These are phyloP conservation scores for Pyrus bretschneideri DNA, from an alignment of 306 rosid genomes.

Conservation along the genomic window DNA sequence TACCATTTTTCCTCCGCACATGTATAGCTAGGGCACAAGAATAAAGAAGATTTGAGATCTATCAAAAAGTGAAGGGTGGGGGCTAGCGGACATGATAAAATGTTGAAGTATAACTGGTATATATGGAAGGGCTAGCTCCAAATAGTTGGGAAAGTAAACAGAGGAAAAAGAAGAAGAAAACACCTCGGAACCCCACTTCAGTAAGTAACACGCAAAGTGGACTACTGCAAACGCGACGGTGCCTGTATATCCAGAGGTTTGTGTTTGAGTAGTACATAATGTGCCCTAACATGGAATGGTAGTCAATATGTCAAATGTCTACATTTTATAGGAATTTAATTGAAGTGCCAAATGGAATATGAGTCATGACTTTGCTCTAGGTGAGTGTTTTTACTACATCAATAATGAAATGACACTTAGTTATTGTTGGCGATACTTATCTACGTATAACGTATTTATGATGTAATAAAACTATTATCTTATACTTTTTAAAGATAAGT, in stretches of 20 bases:
- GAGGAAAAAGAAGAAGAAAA: not conserved
- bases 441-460: too few species aligned
- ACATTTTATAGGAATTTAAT: not conserved
- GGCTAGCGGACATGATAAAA: not conserved
- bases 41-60: not conserved
- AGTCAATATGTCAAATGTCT: not conserved
- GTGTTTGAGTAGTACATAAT: not conserved
- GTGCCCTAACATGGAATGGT: not conserved
- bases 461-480: too few species aligned
- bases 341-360: not conserved
- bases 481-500: too few species aligned
- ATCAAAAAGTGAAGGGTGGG: not conserved
- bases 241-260: not conserved
- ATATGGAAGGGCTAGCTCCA: not conserved
- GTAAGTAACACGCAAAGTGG: not conserved
- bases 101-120: not conserved
- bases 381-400: not conserved
- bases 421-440: too few species aligned
- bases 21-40: not conserved
- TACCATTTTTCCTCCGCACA: not conserved
- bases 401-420: not conserved
- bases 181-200: not conserved
- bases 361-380: not conserved
- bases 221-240: not conserved
- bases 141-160: not conserved